phyloP scores from a whole-genome alignment of 2,329 filamentous ascomycete species.

The Diaporthe citrichinensis region DNA sequence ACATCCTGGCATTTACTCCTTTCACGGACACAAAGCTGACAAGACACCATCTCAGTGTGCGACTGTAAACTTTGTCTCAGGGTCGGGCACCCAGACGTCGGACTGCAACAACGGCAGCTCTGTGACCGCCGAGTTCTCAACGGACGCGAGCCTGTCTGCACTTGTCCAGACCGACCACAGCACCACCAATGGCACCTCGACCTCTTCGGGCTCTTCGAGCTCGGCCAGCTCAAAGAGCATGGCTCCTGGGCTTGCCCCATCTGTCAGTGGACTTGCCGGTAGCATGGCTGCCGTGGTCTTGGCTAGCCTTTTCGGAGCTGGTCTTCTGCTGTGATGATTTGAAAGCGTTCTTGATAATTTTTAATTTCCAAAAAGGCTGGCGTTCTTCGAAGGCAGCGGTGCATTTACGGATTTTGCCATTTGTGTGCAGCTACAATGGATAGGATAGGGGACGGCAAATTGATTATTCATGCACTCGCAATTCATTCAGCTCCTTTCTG shows the following conservation, averaged over 20 bases:
- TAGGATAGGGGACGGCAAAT: neutral
- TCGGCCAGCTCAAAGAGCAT: conserved; percentile 35
- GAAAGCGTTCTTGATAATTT: neutral
- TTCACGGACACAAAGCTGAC: conserved; percentile 11
- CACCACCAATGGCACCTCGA: conserved; percentile 44
- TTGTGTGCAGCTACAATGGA: neutral
- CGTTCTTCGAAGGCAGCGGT: neutral
- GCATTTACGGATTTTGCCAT: too few species aligned
- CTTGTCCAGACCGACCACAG: conserved; percentile 47
- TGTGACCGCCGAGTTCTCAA: conserved; percentile 50
- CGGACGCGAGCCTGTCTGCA: conserved; percentile 50
- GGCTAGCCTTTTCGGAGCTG: conserved; percentile 35
- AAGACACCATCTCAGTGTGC: conserved; percentile 59
- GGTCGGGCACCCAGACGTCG: conserved; percentile 49
- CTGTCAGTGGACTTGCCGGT: conserved; percentile 32
- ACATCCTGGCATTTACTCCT: neutral
- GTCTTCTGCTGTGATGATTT: conserved; percentile 23
- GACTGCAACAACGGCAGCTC: conserved; percentile 56
- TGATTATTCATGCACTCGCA: neutral
- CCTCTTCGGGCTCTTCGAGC: conserved; percentile 41
- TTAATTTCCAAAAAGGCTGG: neutral
- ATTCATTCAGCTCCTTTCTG: neutral
- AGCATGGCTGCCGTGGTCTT: conserved; percentile 32
- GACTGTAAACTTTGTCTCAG: conserved; percentile 68
- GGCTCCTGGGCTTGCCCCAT: conserved; percentile 31